Conservation (phyloP, 139 green algal species). For the Gonium pectorale region DNA sequence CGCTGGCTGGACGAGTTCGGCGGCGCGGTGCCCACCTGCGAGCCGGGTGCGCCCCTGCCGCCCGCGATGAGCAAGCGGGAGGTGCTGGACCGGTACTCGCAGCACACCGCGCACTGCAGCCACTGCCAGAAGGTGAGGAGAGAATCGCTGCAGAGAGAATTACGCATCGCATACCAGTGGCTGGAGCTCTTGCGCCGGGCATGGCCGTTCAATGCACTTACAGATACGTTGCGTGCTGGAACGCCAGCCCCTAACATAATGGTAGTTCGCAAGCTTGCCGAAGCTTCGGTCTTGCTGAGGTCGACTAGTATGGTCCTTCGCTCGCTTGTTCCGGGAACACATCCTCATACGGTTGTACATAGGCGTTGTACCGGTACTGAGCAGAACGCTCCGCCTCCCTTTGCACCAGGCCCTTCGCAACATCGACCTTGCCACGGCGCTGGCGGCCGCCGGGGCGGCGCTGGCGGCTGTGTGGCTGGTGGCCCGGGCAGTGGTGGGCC, state of each 20-base stretch:
- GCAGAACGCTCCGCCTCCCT: neutral
- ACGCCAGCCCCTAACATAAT: too few species aligned
- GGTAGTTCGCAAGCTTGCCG: too few species aligned
- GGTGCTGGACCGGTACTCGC: slow-evolving; percentile 34
- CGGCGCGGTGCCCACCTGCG: slow-evolving; percentile 41
- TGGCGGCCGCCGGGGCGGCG: neutral
- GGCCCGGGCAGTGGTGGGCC: neutral
- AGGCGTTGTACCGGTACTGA: too few species aligned
- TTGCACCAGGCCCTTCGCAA: slow-evolving; percentile 19
- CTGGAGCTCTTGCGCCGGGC: neutral
- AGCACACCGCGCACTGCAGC: slow-evolving; percentile 46
- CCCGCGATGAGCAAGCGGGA: slow-evolving; percentile 42
- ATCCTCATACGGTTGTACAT: too few species aligned
- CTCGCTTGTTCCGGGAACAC: too few species aligned
- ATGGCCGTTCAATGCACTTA: too few species aligned
- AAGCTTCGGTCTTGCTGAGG: too few species aligned
- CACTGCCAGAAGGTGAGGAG: slow-evolving; percentile 16
- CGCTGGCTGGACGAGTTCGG: slow-evolving; percentile 39
- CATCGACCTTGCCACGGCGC: neutral
- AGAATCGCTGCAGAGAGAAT: neutral
- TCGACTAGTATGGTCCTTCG: too few species aligned
- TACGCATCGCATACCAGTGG: neutral
- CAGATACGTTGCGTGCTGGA: too few species aligned
- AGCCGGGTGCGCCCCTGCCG: slow-evolving; percentile 11
- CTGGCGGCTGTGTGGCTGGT: slow-evolving; percentile 12